Conservation (phyloP, 2,329 filamentous ascomycete species). For the Domatiomyces globalis region DNA sequence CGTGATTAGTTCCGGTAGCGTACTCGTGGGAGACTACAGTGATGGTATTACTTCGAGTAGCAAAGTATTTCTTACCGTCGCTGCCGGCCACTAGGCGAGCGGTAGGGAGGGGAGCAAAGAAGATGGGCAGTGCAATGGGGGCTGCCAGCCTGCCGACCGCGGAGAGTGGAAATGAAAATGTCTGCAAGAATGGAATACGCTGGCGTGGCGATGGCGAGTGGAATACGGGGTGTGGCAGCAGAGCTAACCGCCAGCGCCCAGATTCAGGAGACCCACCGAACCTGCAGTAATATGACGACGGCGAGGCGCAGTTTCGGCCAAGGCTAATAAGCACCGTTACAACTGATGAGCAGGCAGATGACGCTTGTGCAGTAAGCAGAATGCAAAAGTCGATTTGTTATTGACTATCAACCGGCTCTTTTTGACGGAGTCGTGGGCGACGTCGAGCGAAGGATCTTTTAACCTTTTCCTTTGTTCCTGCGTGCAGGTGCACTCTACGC, state of each 20-base stretch:
- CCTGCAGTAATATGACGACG: neutral
- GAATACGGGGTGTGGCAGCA: too few relatives aligned
- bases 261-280: neutral
- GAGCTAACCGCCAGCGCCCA: neutral
- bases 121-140: neutral
- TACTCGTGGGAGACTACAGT: slow-evolving; percentile 11
- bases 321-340: neutral
- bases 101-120: slow-evolving; percentile 6
- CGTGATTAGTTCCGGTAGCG: slow-evolving; percentile 2
- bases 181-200: neutral
- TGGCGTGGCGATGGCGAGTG: too few relatives aligned
- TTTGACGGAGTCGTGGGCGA: too few relatives aligned
- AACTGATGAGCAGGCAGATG: too few relatives aligned
- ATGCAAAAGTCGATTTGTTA: too few relatives aligned
- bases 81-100: slow-evolving; percentile 15
- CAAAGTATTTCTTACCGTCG: slow-evolving; percentile 13
- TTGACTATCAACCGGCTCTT: too few relatives aligned
- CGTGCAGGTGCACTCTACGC: too few relatives aligned
- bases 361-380: neutral
- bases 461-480: too few relatives aligned
- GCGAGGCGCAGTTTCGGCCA: neutral
- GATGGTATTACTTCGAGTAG: slow-evolving; percentile 12
- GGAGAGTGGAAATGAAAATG: neutral
- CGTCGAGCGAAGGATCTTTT: too few relatives aligned
- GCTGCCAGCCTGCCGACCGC: neutral